Evolutionary conservation across 371 early-diverging fungal genomes (phyloP).

Genomic region (Circinella umbellata): DNA sequence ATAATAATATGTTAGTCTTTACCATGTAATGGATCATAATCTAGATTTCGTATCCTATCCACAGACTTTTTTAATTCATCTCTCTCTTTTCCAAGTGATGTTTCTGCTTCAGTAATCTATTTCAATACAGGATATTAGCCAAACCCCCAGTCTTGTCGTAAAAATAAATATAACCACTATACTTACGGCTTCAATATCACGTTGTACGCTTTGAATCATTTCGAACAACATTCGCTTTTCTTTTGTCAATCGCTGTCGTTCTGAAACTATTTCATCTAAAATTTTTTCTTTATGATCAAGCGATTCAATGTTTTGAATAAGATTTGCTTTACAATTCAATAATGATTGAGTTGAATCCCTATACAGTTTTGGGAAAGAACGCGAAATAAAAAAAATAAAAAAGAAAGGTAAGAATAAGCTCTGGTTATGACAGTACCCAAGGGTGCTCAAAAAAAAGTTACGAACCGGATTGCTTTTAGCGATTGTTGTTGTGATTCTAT

Average conservation of each 20-base stretch:
- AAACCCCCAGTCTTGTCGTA: background rate
- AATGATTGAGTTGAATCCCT: slow-evolving; percentile 24
- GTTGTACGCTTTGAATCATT: slow-evolving; percentile 48
- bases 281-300: slow-evolving; percentile 41
- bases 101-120: slow-evolving; percentile 38
- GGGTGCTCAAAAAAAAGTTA: background rate
- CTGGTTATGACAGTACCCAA: too few relatives aligned
- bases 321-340: slow-evolving; percentile 41
- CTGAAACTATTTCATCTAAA: slow-evolving; percentile 41
- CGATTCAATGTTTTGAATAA: slow-evolving; percentile 38
- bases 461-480: slow-evolving; percentile 12
- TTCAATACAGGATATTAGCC: background rate
- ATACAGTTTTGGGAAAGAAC: background rate
- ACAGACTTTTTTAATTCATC: slow-evolving; percentile 39
- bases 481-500: slow-evolving; percentile 7
- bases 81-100: slow-evolving; percentile 35
- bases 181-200: slow-evolving; percentile 46
- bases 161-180: background rate
- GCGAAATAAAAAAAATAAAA: background rate
- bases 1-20: background rate
- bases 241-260: slow-evolving; percentile 41
- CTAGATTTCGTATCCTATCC: slow-evolving; percentile 26
- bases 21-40: slow-evolving; percentile 56
- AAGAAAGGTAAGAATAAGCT: background rate
- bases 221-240: slow-evolving; percentile 43